phyloP scores from a whole-genome alignment of 1,139 yeast genomes.

The Magnusiomyces paraingens region DNA sequence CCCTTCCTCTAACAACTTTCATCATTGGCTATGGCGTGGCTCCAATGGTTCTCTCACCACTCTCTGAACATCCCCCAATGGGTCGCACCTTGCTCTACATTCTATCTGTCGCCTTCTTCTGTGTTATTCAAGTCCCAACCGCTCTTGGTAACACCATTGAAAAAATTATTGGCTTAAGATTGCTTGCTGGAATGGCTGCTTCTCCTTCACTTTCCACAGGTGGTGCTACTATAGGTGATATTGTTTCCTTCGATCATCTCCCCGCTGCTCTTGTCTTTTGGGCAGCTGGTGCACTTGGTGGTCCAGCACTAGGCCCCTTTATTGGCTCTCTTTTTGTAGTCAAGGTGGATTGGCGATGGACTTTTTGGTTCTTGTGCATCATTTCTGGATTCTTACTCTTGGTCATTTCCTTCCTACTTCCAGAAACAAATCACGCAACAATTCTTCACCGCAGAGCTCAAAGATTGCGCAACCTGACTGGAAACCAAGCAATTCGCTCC shows the following conservation, averaged over 20 bases:
- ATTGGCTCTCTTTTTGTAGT: slow-evolving; percentile 51
- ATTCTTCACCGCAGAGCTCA: slow-evolving; percentile 43
- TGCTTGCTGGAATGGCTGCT: slow-evolving; percentile 72
- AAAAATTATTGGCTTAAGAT: slow-evolving; percentile 53
- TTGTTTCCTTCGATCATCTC: slow-evolving; percentile 21
- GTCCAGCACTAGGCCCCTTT: slow-evolving; percentile 62
- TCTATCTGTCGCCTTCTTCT: slow-evolving; percentile 47
- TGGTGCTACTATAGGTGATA: slow-evolving; percentile 76
- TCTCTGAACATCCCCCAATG: slow-evolving; percentile 44
- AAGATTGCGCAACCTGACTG: slow-evolving; percentile 43
- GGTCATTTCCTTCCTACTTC: slow-evolving; percentile 37
- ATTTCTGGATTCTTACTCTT: slow-evolving; percentile 36
- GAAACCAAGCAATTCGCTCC: slow-evolving; percentile 34
- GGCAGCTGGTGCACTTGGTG: slow-evolving; percentile 51
- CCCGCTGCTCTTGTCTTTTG: slow-evolving; percentile 41
- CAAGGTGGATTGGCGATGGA: slow-evolving; percentile 35
- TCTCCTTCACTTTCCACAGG: slow-evolving; percentile 85
- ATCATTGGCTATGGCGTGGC: slow-evolving; percentile 54
- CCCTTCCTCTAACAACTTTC: slow-evolving; percentile 48
- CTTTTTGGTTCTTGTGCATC: slow-evolving; percentile 42
- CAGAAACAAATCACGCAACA: slow-evolving; percentile 47
- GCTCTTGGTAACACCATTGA: slow-evolving; percentile 45
- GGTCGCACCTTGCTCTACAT: slow-evolving; percentile 54
- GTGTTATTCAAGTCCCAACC: slow-evolving; percentile 48
- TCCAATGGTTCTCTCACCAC: slow-evolving; percentile 49